Conservation (phyloP, 345 rosid genomes). For the Heritiera fomes region DNA sequence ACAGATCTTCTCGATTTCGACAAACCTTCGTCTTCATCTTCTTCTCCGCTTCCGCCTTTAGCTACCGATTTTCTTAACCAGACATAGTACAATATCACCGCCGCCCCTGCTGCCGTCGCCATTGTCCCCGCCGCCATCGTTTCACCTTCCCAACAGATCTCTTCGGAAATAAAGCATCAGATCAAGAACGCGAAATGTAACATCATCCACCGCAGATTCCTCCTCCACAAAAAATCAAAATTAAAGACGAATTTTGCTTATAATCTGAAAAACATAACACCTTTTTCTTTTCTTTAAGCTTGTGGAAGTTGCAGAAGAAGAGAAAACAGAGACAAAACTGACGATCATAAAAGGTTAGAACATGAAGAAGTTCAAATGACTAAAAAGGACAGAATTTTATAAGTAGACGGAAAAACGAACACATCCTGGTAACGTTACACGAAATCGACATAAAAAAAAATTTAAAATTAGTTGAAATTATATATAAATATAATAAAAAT, state of each 20-base stretch:
- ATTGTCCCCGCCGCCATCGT: slow-evolving; percentile 84
- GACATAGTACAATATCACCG: slow-evolving; percentile 61
- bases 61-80: slow-evolving; percentile 56
- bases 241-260: not conserved
- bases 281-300: not conserved
- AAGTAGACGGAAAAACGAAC: too few species aligned
- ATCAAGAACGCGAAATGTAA: not conserved
- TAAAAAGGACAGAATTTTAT: not conserved
- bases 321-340: not conserved
- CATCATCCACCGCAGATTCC: not conserved
- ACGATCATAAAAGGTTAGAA: not conserved
- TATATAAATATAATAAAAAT: too few species aligned
- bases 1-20: slow-evolving; percentile 64
- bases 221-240: not conserved
- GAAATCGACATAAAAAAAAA: too few species aligned
- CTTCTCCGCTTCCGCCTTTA: slow-evolving; percentile 43
- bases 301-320: not conserved
- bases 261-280: not conserved
- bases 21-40: slow-evolving; percentile 44
- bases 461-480: too few species aligned
- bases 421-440: too few species aligned
- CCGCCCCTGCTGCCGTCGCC: slow-evolving; percentile 90
- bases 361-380: not conserved
- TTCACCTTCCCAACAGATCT: slow-evolving; percentile 8
- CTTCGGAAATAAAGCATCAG: not conserved